phyloP scores from a whole-genome alignment of 179 eudicot species.

The Beta corolliflora region DNA sequence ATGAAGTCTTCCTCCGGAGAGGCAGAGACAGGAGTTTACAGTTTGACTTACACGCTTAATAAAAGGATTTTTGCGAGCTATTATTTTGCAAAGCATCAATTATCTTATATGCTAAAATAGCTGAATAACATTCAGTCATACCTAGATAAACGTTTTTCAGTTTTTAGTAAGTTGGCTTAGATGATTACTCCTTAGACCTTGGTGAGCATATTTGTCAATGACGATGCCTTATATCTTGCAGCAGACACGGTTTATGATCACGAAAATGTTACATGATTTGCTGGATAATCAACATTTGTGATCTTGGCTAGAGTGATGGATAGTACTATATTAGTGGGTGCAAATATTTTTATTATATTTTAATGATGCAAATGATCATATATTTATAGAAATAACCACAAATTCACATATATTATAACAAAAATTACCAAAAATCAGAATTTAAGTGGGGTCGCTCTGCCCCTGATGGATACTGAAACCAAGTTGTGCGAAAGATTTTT shows the following conservation, averaged over 20 bases:
- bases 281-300: neutral
- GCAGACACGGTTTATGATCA: neutral
- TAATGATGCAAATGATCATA: too few relatives aligned
- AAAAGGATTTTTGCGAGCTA: neutral
- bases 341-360: too few relatives aligned
- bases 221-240: neutral
- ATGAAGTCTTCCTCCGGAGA: neutral
- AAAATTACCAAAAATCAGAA: too few relatives aligned
- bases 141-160: neutral
- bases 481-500: neutral
- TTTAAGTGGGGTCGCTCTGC: too few relatives aligned
- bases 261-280: neutral
- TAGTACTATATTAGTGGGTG: neutral
- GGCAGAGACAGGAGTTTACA: too few relatives aligned
- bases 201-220: neutral
- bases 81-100: too few relatives aligned
- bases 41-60: neutral
- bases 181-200: neutral
- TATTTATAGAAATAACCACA: too few relatives aligned
- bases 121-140: neutral
- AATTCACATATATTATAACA: too few relatives aligned
- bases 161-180: neutral
- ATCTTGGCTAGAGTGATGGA: neutral
- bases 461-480: neutral
- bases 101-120: neutral